These are phyloP conservation scores for Vickermania ingenoplastis DNA, from an alignment of 208 protist genomes.

Conservation along the genomic window DNA sequence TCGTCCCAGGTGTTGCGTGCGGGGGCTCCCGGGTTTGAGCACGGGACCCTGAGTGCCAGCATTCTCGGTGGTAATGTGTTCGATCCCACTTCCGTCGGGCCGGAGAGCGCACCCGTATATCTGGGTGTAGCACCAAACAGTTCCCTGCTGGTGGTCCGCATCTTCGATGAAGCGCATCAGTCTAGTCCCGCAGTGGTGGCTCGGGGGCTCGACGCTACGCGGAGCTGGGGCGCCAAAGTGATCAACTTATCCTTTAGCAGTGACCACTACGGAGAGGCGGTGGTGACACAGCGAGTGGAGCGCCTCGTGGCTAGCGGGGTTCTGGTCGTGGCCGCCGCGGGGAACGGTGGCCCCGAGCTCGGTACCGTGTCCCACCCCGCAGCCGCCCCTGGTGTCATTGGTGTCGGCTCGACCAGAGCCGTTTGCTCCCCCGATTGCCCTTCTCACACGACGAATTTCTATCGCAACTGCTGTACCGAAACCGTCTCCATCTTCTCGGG, in stretches of 20 bases:
- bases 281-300: conserved; percentile 84
- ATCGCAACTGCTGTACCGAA: background rate
- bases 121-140: conserved; percentile 91
- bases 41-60: conserved; percentile 96
- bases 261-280: conserved; percentile 88
- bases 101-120: conserved; percentile 13
- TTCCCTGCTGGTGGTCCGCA: conserved; percentile 85
- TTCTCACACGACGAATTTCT: background rate
- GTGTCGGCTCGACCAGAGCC: conserved; percentile 73
- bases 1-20: conserved; percentile 48
- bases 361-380: conserved; percentile 95
- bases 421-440: background rate
- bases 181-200: conserved; percentile 93
- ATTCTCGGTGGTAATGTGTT: conserved; percentile 68
- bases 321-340: conserved; percentile 93
- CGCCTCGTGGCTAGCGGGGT: conserved; percentile 75
- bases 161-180: conserved; percentile 85
- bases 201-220: conserved; percentile 74
- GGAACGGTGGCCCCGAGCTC: conserved; percentile 94
- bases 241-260: conserved; percentile 96
- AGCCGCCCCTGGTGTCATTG: conserved; percentile 92
- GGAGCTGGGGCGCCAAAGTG: conserved; percentile 57
- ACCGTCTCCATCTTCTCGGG: conserved; percentile 88
- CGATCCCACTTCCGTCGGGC: background rate
- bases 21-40: conserved; percentile 76